These are phyloP conservation scores for Syzygium aromaticum DNA, from an alignment of 345 rosid genomes.

Conservation along the genomic window DNA sequence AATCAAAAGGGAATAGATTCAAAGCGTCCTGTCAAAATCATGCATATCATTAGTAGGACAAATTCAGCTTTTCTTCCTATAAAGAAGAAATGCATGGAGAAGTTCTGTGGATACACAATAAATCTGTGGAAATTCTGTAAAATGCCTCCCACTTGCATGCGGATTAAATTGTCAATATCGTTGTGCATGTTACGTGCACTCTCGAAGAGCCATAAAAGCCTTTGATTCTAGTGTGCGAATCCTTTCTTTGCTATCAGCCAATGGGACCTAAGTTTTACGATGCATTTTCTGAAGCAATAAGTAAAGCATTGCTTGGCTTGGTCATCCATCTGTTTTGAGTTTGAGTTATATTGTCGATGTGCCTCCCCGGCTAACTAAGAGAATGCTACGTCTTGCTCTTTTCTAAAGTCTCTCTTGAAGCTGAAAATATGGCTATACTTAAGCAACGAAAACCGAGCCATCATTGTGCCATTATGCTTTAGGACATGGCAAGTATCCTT, in stretches of 20 bases:
- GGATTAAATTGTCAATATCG: not conserved
- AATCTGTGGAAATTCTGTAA: not conserved
- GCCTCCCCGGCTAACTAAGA: not conserved
- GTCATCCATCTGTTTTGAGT: not conserved
- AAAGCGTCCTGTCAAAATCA: conserved; percentile 8
- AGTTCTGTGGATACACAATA: not conserved
- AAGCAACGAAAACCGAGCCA: not conserved
- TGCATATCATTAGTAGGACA: conserved; percentile 2
- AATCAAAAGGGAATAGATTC: conserved; percentile 25
- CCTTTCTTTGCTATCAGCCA: not conserved
- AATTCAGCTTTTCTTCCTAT: not conserved
- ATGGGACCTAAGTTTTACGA: not conserved
- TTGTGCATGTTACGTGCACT: not conserved
- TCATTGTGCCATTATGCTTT: not conserved
- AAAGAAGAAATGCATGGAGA: not conserved
- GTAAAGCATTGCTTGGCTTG: not conserved
- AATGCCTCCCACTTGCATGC: not conserved
- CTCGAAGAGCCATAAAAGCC: not conserved
- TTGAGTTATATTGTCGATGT: not conserved
- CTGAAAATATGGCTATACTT: not conserved
- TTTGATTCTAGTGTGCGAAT: not conserved
- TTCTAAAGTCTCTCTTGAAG: not conserved
- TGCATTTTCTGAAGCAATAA: not conserved
- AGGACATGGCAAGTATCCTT: not conserved
- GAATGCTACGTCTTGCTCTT: not conserved